phyloP scores from a whole-genome alignment of 805 yeast species.

The Yamadazyma ubonensis region DNA sequence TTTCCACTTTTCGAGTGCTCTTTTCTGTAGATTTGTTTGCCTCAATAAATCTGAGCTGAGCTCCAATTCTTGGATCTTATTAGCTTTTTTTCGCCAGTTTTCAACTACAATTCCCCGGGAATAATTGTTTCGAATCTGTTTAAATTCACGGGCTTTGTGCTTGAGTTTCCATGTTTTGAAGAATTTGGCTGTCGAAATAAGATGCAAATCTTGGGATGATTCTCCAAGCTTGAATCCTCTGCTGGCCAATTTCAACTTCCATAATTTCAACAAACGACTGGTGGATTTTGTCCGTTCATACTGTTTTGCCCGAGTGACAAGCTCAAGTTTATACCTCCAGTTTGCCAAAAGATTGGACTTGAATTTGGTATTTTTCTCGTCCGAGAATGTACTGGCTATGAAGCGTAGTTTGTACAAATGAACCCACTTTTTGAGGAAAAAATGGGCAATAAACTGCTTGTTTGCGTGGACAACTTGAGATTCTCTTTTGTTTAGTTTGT shows the following conservation, averaged over 20 bases:
- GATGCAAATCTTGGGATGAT: no score
- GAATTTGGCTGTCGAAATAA: no score
- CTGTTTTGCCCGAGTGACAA: not conserved
- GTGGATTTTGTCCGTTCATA: not conserved
- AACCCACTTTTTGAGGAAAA: conserved; percentile 12
- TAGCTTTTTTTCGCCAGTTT: not conserved
- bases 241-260: conserved; percentile 13
- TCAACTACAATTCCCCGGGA: not conserved
- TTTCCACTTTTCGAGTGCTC: conserved; percentile 6
- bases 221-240: no score
- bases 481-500: not conserved
- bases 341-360: conserved; percentile 9
- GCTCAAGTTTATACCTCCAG: conserved; percentile 15
- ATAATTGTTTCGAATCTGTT: no score
- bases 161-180: conserved; percentile 11
- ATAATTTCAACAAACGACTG: conserved; percentile 2
- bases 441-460: not conserved
- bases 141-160: no score
- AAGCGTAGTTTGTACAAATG: conserved; percentile 6
- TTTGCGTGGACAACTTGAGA: not conserved
- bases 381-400: conserved; percentile 11
- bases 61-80: no score
- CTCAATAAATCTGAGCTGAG: no score
- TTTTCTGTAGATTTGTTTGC: not conserved
- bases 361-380: conserved; percentile 3